Evolutionary conservation across 1,284 basidiomycete genomes (phyloP).

Genomic region (Malassezia psittaci): DNA sequence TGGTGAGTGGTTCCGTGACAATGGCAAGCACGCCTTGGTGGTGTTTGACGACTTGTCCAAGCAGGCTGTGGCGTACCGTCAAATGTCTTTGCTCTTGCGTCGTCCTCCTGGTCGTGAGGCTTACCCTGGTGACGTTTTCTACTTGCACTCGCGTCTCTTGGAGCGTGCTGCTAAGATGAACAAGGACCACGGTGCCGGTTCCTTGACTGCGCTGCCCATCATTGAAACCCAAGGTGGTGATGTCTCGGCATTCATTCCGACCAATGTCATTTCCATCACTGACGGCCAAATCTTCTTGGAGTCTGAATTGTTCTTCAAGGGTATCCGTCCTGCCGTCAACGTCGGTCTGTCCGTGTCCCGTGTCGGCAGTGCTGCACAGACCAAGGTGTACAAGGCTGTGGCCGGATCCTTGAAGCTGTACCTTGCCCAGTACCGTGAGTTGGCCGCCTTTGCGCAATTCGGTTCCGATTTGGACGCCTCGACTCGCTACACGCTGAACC

Average conservation of each 20-base stretch:
- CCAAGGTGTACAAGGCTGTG: conserved; percentile 79
- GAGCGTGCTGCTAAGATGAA: conserved; percentile 99
- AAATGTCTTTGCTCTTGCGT: conserved; percentile 98
- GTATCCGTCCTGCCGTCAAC: conserved; percentile 97
- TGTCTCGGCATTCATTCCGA: conserved; percentile 66
- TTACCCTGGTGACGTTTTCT: conserved; percentile 99
- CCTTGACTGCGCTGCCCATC: conserved; percentile 93
- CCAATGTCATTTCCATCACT: conserved; percentile 48
- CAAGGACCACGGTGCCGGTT: conserved; percentile 93
- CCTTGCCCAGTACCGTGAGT: conserved; percentile 99
- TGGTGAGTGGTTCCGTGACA: conserved; percentile 99
- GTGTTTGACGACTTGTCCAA: conserved; percentile 99
- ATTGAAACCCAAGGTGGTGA: conserved; percentile 99
- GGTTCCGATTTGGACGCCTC: conserved; percentile 99
- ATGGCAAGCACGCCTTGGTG: conserved; percentile 89
- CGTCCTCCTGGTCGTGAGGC: conserved; percentile 99
- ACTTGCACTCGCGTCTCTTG: conserved; percentile 98
- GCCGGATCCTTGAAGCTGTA: conserved; percentile 98
- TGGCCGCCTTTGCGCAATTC: conserved; percentile 97
- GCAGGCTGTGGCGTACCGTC: conserved; percentile 99
- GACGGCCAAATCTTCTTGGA: conserved; percentile 48
- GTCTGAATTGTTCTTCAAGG: conserved; percentile 82
- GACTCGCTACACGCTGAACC: conserved; percentile 69
- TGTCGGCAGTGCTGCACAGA: conserved; percentile 98
- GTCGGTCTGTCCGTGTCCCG: conserved; percentile 99